Percentiles rank a stretch among this genome's conserved stretches.
These are phyloP conservation scores for Fusarium brachygibbosum DNA, from an alignment of 2,329 filamentous ascomycete genomes.

Conservation along the genomic window DNA sequence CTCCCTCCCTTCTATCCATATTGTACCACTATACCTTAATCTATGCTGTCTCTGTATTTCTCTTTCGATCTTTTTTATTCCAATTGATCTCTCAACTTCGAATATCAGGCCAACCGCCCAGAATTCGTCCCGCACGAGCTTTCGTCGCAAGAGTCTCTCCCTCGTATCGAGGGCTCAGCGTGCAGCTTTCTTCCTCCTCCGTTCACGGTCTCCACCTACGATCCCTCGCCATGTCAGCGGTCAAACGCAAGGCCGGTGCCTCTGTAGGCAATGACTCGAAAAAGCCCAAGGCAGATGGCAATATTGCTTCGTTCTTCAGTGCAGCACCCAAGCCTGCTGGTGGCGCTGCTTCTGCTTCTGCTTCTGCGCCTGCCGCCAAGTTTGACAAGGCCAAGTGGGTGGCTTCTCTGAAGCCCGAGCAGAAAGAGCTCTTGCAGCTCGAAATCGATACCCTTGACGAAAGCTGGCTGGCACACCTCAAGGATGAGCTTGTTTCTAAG, in stretches of 20 bases:
- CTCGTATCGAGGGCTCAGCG: constrained; percentile 31
- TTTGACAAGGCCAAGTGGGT: constrained; percentile 95
- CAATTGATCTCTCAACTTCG: neutral
- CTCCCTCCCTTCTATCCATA: constrained; percentile 13
- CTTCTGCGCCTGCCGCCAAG: constrained; percentile 59
- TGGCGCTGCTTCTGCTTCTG: constrained; percentile 38
- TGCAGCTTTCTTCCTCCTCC: constrained; percentile 36
- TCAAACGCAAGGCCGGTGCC: constrained; percentile 76
- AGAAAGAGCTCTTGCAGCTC: constrained; percentile 83
- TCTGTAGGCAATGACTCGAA: constrained; percentile 68
- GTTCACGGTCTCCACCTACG: constrained; percentile 36
- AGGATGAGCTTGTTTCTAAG: constrained; percentile 83
- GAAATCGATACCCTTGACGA: constrained; percentile 94
- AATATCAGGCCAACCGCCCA: constrained; percentile 20
- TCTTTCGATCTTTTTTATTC: neutral
- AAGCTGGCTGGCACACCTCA: constrained; percentile 90
- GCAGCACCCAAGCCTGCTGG: constrained; percentile 68
- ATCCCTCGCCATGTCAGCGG: constrained; percentile 62
- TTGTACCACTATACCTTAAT: constrained; percentile 4
- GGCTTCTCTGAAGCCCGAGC: constrained; percentile 81
- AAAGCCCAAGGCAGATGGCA: constrained; percentile 80
- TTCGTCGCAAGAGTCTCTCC: constrained; percentile 29
- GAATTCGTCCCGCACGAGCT: constrained; percentile 32
- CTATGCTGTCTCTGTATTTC: neutral
- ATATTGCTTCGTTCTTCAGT: constrained; percentile 91